phyloP scores from a whole-genome alignment of 2,329 filamentous ascomycete species.

The Aspergillus sojae region DNA sequence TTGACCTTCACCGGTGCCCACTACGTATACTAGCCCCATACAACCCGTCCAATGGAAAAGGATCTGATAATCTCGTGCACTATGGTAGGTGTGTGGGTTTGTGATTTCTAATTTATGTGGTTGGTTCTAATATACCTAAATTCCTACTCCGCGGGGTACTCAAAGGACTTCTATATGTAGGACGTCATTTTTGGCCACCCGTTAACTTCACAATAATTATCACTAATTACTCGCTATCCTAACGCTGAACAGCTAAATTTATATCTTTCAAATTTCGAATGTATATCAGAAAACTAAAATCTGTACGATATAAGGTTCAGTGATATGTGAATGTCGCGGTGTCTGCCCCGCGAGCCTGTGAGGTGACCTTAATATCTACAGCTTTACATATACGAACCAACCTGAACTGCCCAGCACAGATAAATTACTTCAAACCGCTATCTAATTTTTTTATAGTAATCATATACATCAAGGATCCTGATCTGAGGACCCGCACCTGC shows the following conservation, averaged over 20 bases:
- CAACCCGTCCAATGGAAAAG: neutral
- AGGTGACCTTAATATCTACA: no score
- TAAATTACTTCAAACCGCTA: no score
- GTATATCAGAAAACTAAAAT: no score
- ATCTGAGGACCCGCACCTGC: no score
- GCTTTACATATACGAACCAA: no score
- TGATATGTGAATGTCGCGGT: no score
- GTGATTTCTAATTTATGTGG: neutral
- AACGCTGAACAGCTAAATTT: no score
- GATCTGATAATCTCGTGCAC: neutral
- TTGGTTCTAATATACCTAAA: neutral
- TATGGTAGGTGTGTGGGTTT: neutral
- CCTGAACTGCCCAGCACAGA: no score
- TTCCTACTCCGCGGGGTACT: neutral
- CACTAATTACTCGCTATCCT: neutral
- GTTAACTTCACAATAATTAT: neutral
- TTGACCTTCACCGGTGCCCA: neutral
- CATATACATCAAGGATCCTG: no score
- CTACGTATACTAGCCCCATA: neutral
- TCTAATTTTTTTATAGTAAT: fast-evolving
- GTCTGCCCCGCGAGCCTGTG: no score
- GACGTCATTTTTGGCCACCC: neutral
- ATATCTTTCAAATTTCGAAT: no score
- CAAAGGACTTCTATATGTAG: neutral
- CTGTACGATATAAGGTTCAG: no score